phyloP scores from a whole-genome alignment of 805 yeast genomes.

The Peterozyma xylosa region DNA sequence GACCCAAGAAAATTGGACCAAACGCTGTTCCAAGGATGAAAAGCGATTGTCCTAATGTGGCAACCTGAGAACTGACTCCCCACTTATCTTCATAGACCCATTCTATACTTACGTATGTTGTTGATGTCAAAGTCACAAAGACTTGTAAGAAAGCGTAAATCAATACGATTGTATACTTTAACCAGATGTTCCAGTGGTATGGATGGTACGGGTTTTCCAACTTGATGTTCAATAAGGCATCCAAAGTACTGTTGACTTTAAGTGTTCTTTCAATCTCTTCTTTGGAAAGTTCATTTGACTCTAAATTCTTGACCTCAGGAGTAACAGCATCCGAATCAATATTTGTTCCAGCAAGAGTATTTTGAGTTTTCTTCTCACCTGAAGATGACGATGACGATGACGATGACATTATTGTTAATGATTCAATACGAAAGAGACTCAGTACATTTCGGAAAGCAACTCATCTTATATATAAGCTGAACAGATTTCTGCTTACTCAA shows the following conservation, averaged over 20 bases:
- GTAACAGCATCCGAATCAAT: not conserved
- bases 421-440: not conserved
- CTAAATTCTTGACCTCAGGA: not conserved
- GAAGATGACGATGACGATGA: not conserved
- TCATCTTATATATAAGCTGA: too few species aligned
- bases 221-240: slow-evolving; percentile 1
- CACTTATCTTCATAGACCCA: slow-evolving; percentile 20
- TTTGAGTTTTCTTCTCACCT: not conserved
- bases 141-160: slow-evolving; percentile 21
- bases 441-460: not conserved
- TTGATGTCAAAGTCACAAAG: slow-evolving; percentile 24
- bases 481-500: too few species aligned
- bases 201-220: slow-evolving; percentile 24
- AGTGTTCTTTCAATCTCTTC: not conserved
- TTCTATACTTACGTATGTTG: slow-evolving; percentile 24
- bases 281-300: slow-evolving; percentile 2
- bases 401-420: not conserved
- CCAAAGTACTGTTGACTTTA: slow-evolving; percentile 1
- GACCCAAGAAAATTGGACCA: slow-evolving; percentile 28
- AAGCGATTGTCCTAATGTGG: slow-evolving; percentile 26
- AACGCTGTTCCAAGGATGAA: slow-evolving; percentile 27
- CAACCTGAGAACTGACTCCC: slow-evolving; percentile 20
- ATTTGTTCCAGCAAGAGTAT: not conserved
- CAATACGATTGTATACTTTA: slow-evolving; percentile 17
- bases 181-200: slow-evolving; percentile 19